Evolutionary conservation across 768 basidiomycete species (phyloP), one percentile per base, ranked within the genome.

Genomic region (Xanthoconium stramineum): DNA sequence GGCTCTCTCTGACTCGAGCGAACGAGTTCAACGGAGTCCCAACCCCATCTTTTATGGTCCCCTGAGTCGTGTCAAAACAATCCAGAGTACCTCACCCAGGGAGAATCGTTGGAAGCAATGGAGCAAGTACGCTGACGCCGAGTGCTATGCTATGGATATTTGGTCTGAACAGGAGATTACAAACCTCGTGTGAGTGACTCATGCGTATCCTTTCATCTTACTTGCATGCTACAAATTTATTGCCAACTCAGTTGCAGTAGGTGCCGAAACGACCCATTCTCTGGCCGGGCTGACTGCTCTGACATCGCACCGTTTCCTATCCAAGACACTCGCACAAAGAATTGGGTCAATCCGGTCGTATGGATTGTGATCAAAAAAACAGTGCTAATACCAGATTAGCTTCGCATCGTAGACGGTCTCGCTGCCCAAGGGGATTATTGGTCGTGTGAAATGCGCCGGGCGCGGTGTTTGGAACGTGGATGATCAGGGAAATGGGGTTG

Each of bases 391-490:
- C n/a, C n/a, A n/a, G n/a, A n/a, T n/a, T n/a, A n/a, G n/a, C n/a
- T n/a, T n/a, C n/a, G n/a, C n/a, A n/a, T n/a, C n/a, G n/a, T n/a
- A n/a, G n/a, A n/a, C n/a, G n/a, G n/a, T n/a, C n/a, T n/a, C n/a
- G n/a, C n/a, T n/a, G n/a, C n/a, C n/a, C n/a, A n/a, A n/a, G 80
- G 3, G 82, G 82, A 43, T 61, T 98, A 11, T 61, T 98, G 1
- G 80, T 83, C 7, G 71, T 94, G 2, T 78, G 77, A 42, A 93
- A 94, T 62, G 74, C 81, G 0, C 70, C 77, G 8, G 86, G 85
- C 7, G 74, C 75, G 5, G 48, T 88, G 4, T 97, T 97, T 71
- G 97, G 96, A 1, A 89, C 76, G 3, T 98, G 86, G 82, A 72
- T 93, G 50, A 87, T 85, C 46, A 91, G 95, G 47, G 86, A 85